phyloP scores from a whole-genome alignment of 208 protist genomes.

The Leishmania tarentolae region DNA sequence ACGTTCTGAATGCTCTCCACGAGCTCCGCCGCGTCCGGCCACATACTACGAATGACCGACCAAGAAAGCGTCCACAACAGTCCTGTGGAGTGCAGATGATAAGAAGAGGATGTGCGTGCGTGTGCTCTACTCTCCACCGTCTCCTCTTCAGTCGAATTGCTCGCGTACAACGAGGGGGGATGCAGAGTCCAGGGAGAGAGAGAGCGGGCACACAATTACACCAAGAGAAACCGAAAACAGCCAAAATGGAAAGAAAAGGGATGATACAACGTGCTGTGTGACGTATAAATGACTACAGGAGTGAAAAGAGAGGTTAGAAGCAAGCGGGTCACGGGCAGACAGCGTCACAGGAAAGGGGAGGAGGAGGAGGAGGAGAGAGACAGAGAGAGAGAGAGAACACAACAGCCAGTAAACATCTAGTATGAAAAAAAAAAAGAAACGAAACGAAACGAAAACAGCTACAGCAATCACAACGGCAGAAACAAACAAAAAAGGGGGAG shows the following conservation, averaged over 20 bases:
- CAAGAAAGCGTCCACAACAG: not conserved
- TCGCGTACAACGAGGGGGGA: not conserved
- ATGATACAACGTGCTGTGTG: not conserved
- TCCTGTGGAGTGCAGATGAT: not conserved
- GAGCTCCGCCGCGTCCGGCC: slow-evolving; percentile 9
- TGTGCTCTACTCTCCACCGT: not conserved
- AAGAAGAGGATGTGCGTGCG: not conserved
- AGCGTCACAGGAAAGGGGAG: not conserved
- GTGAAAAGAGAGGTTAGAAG: not conserved
- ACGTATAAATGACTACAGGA: not conserved
- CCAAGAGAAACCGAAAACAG: not conserved
- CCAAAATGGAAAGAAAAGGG: not conserved
- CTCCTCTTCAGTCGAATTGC: not conserved
- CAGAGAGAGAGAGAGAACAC: no score
- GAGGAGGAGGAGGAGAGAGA: no score
- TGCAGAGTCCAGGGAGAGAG: not conserved
- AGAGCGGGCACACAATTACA: not conserved
- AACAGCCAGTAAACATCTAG: not conserved
- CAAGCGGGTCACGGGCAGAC: not conserved
- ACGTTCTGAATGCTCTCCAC: slow-evolving; percentile 11
- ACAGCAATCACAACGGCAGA: no score
- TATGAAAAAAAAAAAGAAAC: not conserved
- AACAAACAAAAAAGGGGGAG: not conserved
- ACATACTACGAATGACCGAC: not conserved
- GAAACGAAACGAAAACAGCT: not conserved